Base-by-base conservation (phyloP, 176 grass and related monocot genomes). In the Musa schizocarpa region DNA sequence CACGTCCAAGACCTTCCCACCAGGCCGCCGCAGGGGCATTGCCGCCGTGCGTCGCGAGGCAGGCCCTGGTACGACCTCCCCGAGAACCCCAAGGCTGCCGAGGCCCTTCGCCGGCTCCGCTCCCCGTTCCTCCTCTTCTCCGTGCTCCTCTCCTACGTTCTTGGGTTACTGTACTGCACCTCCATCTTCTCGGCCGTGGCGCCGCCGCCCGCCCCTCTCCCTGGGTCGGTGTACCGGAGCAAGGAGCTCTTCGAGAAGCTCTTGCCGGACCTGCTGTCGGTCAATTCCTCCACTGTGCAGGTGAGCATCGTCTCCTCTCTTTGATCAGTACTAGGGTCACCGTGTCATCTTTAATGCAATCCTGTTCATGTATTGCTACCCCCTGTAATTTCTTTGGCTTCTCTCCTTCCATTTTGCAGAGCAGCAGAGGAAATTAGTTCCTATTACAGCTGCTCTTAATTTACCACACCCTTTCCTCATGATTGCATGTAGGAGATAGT, bases 171-270 rank as follows among this genome's bases (percentile, higher is more conserved):
- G 12, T 65, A 25, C 4, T 77, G 75, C 59, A 4, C 75, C 11
- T 63, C 43, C 21, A 19, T 22, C 20, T 24, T 77, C 11, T 65
- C 75, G 26, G 25, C 23, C 9, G 8, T 11, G 55, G 19, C 16
- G 26, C 55, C 54, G 26, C 25, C 55, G 20, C 21, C 11, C 1
- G 7, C 75, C 16, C 34, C 68, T 14, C 43, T 17, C 0, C 49
- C 43, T 11, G 75, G 75, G 1, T 77, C 58, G 20, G 75, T 77
- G 48, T 77, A 77, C 17, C 75, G 75, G 59, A 77, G 75, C 75
- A 63, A 24, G 49, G 75, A 77, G 59, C 43, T 77, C 14, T 77
- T 77, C 21, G 10, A 65, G 2, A 65, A 50, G 61, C 61, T 77
- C 48, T 65, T 63, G 75, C 75, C 75, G 27, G 48, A 77, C 5